Base-by-base conservation (phyloP, 2,329 filamentous ascomycete species). In the Cercospora canescens region DNA sequence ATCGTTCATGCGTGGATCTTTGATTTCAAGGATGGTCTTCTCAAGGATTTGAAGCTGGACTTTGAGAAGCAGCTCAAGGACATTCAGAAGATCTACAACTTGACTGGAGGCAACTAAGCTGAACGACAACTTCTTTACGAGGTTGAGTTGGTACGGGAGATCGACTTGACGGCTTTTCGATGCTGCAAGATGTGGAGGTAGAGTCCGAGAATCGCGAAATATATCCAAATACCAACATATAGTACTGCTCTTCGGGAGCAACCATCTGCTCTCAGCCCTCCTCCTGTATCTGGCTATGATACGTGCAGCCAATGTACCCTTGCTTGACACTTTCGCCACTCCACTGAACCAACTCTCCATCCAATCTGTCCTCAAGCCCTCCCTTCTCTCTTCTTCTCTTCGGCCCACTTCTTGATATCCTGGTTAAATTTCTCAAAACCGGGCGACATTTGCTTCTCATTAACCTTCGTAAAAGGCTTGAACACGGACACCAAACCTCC, bases 31-130 rank as follows among this genome's bases (percentile, higher is more conserved):
- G 64, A 66, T 37, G 64, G 64, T 18, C 54, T 66, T 18, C 41
- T 66, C 16, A 66, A 66, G 60, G 64, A 66, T 55, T 26, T 66
- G 48, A 62, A 66, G 30, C 54, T 66, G n/a, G 64, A 66, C 21
- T 66, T 66, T 30, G 54, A 55, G 59, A 62, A 66, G 60, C 64
- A 66, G 37, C 54, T 66, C 11, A 62, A 66, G 52, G 60, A 66
- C 16, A 66, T 66, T 26, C 64, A 66, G 59, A 66, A 66, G 64
- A 66, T 66, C 50, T 66, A 66, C 64, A 66, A 66, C 54, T 59
- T 66, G 64, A 59, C 54, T 21, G 64, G 64, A 52, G 54, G 52
- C 16, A 54, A 63, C 1, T 63, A 57, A 34, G 37, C 14, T 35
- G 32, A 35, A 35, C n/a, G 24, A 3, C 24, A 6, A 50, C 14